Base-by-base conservation (phyloP, 2,329 filamentous ascomycete genomes). In the Fusarium nurragi region DNA sequence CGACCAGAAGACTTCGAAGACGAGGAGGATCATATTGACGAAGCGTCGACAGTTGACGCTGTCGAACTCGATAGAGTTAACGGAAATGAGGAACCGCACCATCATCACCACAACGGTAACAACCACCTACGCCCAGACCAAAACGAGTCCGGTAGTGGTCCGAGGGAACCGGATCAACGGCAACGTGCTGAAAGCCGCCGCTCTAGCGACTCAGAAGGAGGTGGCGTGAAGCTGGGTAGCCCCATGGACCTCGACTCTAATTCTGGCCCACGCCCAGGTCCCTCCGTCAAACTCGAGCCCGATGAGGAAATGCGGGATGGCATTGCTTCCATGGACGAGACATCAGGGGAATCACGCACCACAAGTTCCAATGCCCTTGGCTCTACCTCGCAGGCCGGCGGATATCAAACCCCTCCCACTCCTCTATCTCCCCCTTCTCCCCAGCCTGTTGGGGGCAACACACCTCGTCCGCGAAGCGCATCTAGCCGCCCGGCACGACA, bases 1-100 rank as follows among this genome's bases (percentile, higher is more conserved):
- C 80, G 84, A 54, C 83, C 82, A 25, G 83, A 85, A 52, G 82
- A 86, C 47, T 77, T 83, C 12, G 74, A 79, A 37, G 75, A 76
- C 18, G 77, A 81, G 11, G 76, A 78, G 12, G 77, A 76, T 9
- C 75, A 78, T 74, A 83, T 69, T 75, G 60, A 60, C 13, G 59
- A 46, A 19, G 64, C 65, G 45, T 46, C 36, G 16, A 41, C 38
- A 34, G 34, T 50, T 14, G 58, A 56, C n/a, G 56, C 19, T 7
- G 38, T 32, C 19, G 28, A 41, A 21, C 40, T 28, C 32, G 39
- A 30, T 25, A 49, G 32, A 7, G 32, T 19, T 22, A 36, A 32
- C 18, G 25, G 37, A 22, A 54, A 37, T 18, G 41, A 64, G 43
- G 55, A 53, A 10, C 45, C 49, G 5, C 21, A 36, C 11, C 49